Percentiles rank a stretch among this genome's conserved stretches.
Evolutionary conservation across 2,329 filamentous ascomycete genomes (phyloP).

Genomic region (Cladophialophora chaetospira): DNA sequence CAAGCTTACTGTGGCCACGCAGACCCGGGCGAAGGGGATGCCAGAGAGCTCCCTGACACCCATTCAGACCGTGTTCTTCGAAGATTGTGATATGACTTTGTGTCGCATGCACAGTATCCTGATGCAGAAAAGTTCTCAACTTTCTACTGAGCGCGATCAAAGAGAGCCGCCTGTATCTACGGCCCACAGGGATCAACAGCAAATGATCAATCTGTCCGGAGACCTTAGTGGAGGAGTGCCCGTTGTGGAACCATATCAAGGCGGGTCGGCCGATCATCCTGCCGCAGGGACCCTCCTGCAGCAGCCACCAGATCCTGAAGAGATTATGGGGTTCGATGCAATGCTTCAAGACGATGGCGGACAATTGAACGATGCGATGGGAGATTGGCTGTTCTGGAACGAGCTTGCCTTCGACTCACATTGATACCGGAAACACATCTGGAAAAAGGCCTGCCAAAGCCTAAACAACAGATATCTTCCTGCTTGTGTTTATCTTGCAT

Average conservation of each 20-base stretch:
- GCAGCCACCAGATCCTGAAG: background rate
- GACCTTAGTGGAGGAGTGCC: no score
- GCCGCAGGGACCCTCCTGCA: no score
- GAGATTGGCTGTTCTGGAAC: slow-evolving; percentile 9
- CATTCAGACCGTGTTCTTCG: slow-evolving; percentile 8
- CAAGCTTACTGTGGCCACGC: slow-evolving; percentile 3
- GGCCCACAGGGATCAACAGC: no score
- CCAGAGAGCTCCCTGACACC: slow-evolving; percentile 1
- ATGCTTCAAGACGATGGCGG: slow-evolving; percentile 8
- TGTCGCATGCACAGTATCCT: slow-evolving; percentile 5
- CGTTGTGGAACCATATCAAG: no score
- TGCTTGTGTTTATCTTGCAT: no score
- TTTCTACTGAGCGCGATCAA: no score
- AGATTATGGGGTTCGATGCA: background rate
- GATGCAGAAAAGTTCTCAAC: no score
- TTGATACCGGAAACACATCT: background rate
- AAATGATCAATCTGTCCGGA: no score
- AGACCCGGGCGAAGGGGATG: background rate
- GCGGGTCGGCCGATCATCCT: background rate
- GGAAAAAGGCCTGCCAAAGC: no score
- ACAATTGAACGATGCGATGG: background rate
- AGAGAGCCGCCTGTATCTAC: no score
- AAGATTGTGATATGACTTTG: slow-evolving; percentile 1
- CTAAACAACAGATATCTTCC: no score
- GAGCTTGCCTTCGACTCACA: background rate